Evolutionary conservation across 441 rosid genomes (phyloP).

Genomic region (Croton setiger): DNA sequence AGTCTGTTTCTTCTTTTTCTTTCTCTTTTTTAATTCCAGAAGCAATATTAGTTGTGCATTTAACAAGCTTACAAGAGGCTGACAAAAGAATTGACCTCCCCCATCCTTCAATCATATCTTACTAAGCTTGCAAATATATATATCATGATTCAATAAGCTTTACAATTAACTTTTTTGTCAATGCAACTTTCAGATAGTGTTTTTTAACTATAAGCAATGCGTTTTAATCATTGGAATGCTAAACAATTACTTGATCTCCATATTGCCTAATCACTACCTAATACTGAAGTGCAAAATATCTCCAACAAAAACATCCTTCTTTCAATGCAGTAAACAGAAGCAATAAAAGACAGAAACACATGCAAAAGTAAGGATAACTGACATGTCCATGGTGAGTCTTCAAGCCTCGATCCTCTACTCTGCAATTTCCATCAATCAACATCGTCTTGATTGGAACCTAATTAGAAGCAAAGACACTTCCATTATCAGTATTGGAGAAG

Average conservation of each 20-base stretch:
- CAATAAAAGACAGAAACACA: too few species aligned
- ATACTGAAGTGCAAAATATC: too few species aligned
- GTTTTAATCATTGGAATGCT: not conserved
- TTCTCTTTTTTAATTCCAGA: too few species aligned
- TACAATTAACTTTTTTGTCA: too few species aligned
- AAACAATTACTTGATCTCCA: not conserved
- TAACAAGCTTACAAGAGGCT: too few species aligned
- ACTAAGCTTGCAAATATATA: too few species aligned
- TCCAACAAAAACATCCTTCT: not conserved
- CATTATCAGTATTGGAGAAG: not conserved
- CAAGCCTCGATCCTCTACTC: conserved; percentile 99
- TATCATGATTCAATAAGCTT: too few species aligned
- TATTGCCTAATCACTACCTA: too few species aligned
- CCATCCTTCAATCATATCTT: too few species aligned
- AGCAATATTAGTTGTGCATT: too few species aligned
- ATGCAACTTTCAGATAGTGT: not conserved
- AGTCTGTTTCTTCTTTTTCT: too few species aligned
- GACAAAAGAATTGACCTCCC: too few species aligned
- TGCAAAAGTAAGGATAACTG: conserved; percentile 27
- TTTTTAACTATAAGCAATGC: not conserved
- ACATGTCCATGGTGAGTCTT: conserved; percentile 98
- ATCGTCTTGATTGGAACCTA: conserved; percentile 97
- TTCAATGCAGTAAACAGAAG: not conserved
- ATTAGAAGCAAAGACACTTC: not conserved
- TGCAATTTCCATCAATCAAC: conserved; percentile 92